Base-by-base conservation (phyloP, 257 asterid species). In the Leonotis leonurus region DNA sequence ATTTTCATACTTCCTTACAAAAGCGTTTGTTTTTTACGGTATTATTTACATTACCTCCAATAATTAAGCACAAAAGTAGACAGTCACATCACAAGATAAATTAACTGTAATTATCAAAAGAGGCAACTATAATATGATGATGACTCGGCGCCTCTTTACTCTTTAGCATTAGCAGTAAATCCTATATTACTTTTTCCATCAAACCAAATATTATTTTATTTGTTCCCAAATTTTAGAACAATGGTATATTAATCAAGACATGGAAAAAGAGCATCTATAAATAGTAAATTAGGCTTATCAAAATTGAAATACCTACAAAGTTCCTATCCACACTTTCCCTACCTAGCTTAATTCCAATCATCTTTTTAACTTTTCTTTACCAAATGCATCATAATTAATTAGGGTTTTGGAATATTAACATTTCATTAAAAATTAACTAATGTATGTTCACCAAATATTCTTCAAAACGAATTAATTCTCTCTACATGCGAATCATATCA, bases 81-180 rank as follows among this genome's bases (percentile, higher is more conserved):
- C 18, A 48, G 73, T 73, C 78, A 67, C 73, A 67, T 73, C 73
- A 61, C 2, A 20, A 26, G 46, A 33, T 51, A 14, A 59, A 49
- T 51, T 61, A 67, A 53, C 25, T 12, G 11, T 25, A 27, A 67
- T 73, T 22, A 55, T 67, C 26, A 53, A 40, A 37, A 13, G 35
- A 1, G 2, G 5, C 33, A 21, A 66, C 62, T 65, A 37, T n/a
- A n/a, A n/a, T n/a, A 20, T 60, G 73, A 54, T 67, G 46, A 43
- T 60, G 73, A 66, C 69, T n/a, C n/a, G n/a, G n/a, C n/a, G n/a
- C n/a, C n/a, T n/a, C n/a, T n/a, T n/a, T n/a, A n/a, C n/a, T n/a
- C n/a, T n/a, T n/a, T n/a, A n/a, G n/a, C n/a, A n/a, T 18, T 14
- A 36, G 51, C 18, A 14, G 12, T 2, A 48, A 63, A 53, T 62